Percentiles rank a stretch among this genome's conserved stretches.
These are phyloP conservation scores for Ochetophila trinervis DNA, from an alignment of 306 rosid species.

Conservation along the genomic window DNA sequence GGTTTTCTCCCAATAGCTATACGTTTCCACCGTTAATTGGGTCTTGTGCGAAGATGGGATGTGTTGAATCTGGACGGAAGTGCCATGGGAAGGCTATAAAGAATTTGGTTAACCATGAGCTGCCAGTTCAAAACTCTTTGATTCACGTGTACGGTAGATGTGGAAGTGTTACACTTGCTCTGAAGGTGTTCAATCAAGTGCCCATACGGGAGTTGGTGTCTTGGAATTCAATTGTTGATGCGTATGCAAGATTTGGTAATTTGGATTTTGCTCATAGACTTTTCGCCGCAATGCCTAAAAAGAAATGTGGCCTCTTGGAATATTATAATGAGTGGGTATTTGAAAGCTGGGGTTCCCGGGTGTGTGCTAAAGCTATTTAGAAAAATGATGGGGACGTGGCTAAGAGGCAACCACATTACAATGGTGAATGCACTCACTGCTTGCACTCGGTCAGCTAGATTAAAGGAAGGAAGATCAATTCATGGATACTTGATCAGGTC, in stretches of 20 bases:
- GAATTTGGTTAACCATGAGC: constrained; percentile 47
- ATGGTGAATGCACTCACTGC: constrained; percentile 52
- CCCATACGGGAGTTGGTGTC: constrained; percentile 49
- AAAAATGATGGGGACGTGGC: constrained; percentile 44
- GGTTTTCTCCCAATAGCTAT: constrained; percentile 51
- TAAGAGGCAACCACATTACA: constrained; percentile 46
- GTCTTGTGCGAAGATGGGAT: constrained; percentile 45
- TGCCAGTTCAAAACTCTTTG: constrained; percentile 60
- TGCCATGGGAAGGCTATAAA: constrained; percentile 64
- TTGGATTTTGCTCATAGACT: constrained; percentile 39
- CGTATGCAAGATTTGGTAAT: constrained; percentile 33
- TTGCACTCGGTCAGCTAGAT: constrained; percentile 56
- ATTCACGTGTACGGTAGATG: constrained; percentile 60
- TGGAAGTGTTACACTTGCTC: constrained; percentile 36
- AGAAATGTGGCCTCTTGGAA: constrained; percentile 67
- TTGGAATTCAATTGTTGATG: constrained; percentile 60
- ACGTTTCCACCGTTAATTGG: constrained; percentile 55
- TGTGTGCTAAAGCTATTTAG: constrained; percentile 60
- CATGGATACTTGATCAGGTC: constrained; percentile 53
- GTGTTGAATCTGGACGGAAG: constrained; percentile 39
- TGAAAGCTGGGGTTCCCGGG: constrained; percentile 62
- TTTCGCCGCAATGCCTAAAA: constrained; percentile 60
- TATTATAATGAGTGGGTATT: constrained; percentile 51
- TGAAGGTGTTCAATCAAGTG: constrained; percentile 50
- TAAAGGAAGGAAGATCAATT: constrained; percentile 68